phyloP scores from a whole-genome alignment of 768 basidiomycete genomes.

The Boletus reticuloceps region DNA sequence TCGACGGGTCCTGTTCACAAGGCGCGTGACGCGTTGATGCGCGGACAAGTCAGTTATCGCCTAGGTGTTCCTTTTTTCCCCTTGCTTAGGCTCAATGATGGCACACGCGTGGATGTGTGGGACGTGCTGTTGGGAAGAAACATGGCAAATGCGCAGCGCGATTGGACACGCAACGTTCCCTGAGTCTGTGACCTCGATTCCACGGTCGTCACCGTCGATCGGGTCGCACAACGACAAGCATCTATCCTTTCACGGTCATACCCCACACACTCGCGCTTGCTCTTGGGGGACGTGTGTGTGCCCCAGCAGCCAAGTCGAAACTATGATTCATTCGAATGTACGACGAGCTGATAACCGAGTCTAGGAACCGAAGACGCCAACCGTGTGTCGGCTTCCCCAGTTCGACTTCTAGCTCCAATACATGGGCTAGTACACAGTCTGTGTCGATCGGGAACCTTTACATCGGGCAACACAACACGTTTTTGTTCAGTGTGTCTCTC shows the following conservation, averaged over 20 bases:
- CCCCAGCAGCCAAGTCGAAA: too few relatives aligned
- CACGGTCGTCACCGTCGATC: slow-evolving; percentile 7
- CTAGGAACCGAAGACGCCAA: slow-evolving; percentile 7
- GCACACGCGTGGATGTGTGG: not conserved
- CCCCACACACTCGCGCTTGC: slow-evolving; percentile 3
- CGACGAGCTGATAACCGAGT: not conserved
- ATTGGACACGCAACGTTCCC: not conserved
- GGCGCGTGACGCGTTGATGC: too few relatives aligned
- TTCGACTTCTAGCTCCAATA: too few relatives aligned
- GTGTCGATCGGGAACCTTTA: too few relatives aligned
- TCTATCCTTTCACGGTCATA: not conserved
- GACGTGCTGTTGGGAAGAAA: not conserved
- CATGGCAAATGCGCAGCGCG: too few relatives aligned
- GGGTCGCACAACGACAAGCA: not conserved
- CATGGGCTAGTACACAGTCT: too few relatives aligned
- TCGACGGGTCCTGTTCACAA: not conserved
- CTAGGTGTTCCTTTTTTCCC: not conserved
- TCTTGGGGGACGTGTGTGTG: not conserved
- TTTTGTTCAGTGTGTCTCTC: too few relatives aligned
- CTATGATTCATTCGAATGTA: too few relatives aligned
- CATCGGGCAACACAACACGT: too few relatives aligned
- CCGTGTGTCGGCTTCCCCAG: too few relatives aligned
- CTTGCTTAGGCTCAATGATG: not conserved
- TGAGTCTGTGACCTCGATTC: not conserved
- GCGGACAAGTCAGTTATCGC: not conserved